Conservation (phyloP, 1,284 basidiomycete species). For the Moesziomyces parantarcticus region DNA sequence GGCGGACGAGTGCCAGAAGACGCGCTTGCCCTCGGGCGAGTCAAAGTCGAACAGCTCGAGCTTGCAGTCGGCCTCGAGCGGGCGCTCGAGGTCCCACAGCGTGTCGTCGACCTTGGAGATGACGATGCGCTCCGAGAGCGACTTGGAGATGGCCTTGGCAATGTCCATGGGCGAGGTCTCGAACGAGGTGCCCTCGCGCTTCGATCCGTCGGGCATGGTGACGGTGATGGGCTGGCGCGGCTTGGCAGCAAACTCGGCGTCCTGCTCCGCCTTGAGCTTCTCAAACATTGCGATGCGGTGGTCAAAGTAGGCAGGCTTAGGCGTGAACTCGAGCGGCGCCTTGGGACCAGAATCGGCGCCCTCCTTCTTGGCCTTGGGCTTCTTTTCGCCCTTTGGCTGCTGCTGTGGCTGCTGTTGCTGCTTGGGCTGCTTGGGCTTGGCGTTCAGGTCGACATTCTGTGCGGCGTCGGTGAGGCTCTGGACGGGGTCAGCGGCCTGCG, state of each 20-base stretch:
- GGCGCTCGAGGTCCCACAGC: slow-evolving; percentile 95
- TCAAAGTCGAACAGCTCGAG: slow-evolving; percentile 94
- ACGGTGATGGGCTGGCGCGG: slow-evolving; percentile 84
- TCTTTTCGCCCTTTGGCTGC: slow-evolving; percentile 55
- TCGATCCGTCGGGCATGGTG: slow-evolving; percentile 87
- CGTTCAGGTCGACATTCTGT: slow-evolving; percentile 41
- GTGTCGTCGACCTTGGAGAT: slow-evolving; percentile 93
- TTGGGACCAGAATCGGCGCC: slow-evolving; percentile 41
- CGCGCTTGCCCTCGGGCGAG: slow-evolving; percentile 82
- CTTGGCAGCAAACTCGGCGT: slow-evolving; percentile 83
- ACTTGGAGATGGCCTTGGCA: slow-evolving; percentile 86
- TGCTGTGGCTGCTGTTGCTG: slow-evolving; percentile 34
- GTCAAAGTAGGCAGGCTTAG: slow-evolving; percentile 86
- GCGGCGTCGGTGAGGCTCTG: slow-evolving; percentile 49
- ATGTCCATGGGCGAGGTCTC: slow-evolving; percentile 96
- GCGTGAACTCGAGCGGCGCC: slow-evolving; percentile 73
- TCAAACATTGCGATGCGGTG: slow-evolving; percentile 92
- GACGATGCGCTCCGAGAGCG: slow-evolving; percentile 87
- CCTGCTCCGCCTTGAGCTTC: slow-evolving; percentile 85
- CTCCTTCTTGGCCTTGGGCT: slow-evolving; percentile 52
- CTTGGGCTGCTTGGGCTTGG: slow-evolving; percentile 22
- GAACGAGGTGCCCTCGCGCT: slow-evolving; percentile 86
- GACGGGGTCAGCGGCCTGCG: slow-evolving; percentile 48
- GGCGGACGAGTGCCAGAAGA: slow-evolving; percentile 99
- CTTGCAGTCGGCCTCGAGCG: slow-evolving; percentile 83